Percentiles rank a stretch among this genome's conserved stretches.
Evolutionary conservation across 768 basidiomycete genomes (phyloP).

Genomic region (Kwoniella pini): DNA sequence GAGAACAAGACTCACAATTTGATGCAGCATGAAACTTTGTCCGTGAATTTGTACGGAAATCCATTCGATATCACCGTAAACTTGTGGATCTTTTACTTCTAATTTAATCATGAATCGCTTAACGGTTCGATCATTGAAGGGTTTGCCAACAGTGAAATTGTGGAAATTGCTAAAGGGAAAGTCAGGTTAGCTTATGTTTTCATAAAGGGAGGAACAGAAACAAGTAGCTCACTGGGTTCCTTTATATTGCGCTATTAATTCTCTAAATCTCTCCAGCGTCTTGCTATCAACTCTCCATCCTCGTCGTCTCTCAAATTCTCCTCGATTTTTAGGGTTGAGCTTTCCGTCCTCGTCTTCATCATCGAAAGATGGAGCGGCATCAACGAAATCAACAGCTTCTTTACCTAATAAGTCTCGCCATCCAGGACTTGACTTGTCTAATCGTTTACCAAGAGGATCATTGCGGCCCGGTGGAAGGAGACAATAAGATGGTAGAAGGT

Average conservation of each 20-base stretch:
- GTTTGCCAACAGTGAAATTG: conserved; percentile 89
- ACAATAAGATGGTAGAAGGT: conserved; percentile 91
- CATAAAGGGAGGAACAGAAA: neutral
- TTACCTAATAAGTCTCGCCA: conserved; percentile 60
- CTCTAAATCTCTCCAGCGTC: conserved; percentile 63
- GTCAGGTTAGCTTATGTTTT: no score
- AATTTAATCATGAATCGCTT: conserved; percentile 85
- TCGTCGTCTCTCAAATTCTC: conserved; percentile 49
- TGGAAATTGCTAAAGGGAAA: conserved; percentile 87
- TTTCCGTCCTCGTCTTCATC: conserved; percentile 58
- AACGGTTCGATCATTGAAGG: conserved; percentile 77
- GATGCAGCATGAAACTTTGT: conserved; percentile 98
- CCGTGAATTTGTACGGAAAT: conserved; percentile 90
- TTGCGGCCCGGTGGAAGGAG: conserved; percentile 84
- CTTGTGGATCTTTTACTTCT: conserved; percentile 81
- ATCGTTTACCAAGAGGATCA: conserved; percentile 60
- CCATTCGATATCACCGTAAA: conserved; percentile 92
- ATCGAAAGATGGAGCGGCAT: conserved; percentile 29
- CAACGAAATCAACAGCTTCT: conserved; percentile 58
- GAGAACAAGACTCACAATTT: conserved; percentile 62
- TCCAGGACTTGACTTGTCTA: conserved; percentile 61
- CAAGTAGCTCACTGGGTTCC: conserved; percentile 67
- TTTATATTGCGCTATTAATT: conserved; percentile 66
- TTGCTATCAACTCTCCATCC: conserved; percentile 66
- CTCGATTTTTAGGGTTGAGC: conserved; percentile 26